Conservation (phyloP, 1,139 yeast genomes). For the Yamadazyma siamensis region DNA sequence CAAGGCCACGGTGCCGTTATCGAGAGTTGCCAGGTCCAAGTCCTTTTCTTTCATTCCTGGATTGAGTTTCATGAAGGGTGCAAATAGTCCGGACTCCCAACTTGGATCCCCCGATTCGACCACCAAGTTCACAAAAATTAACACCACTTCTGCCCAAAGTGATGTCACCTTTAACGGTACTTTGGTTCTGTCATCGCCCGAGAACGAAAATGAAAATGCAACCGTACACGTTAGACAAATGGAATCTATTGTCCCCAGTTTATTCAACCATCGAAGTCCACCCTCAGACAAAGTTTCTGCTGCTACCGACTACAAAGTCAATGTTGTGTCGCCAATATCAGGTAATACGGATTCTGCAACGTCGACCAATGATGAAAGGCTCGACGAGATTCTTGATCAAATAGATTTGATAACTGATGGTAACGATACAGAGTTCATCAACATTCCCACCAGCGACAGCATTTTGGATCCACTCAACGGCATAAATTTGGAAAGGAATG, state of each 20-base stretch:
- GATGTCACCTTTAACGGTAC: constrained; percentile 20
- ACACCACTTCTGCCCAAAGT: constrained; percentile 4
- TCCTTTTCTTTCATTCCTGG: constrained; percentile 13
- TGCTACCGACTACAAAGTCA: not conserved
- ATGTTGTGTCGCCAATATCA: constrained; percentile 4
- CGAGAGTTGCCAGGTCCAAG: constrained; percentile 6
- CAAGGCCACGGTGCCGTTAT: constrained; percentile 1
- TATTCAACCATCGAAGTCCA: no score
- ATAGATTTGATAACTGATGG: no score
- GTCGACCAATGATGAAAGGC: not conserved
- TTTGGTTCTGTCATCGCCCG: constrained; percentile 15
- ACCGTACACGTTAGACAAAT: constrained; percentile 11
- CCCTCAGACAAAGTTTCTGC: no score
- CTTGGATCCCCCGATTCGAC: not conserved
- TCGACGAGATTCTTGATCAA: not conserved
- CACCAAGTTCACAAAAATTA: not conserved
- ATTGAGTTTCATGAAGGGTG: constrained; percentile 3
- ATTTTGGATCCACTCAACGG: constrained; percentile 14
- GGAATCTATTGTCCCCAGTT: not conserved
- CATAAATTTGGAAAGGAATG: constrained; percentile 1
- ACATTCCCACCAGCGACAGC: constrained; percentile 3
- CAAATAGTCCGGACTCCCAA: not conserved
- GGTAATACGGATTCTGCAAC: not conserved
- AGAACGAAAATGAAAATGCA: constrained; percentile 11
- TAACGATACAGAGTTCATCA: no score